Percentiles rank a stretch among this genome's conserved stretches.
These are phyloP conservation scores for Mycena indigotica DNA, from an alignment of 768 basidiomycete genomes.

Conservation along the genomic window DNA sequence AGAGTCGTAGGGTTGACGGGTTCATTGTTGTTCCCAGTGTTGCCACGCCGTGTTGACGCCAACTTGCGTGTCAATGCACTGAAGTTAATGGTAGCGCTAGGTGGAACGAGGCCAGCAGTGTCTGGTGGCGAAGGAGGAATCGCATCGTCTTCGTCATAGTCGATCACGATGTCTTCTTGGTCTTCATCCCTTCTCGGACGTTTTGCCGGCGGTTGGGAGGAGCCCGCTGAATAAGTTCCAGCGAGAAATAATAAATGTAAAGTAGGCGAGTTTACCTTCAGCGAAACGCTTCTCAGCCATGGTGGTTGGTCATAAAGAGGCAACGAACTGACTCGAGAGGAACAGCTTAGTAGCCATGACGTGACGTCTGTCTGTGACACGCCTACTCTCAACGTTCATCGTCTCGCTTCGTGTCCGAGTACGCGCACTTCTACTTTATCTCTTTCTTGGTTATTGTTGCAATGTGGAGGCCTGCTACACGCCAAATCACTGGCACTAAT, in stretches of 20 bases:
- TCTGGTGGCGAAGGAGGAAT: slow-evolving; percentile 58
- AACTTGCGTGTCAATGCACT: slow-evolving; percentile 81
- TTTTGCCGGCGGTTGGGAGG: slow-evolving; percentile 37
- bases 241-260: slow-evolving; percentile 50
- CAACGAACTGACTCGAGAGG: not conserved
- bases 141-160: slow-evolving; percentile 56
- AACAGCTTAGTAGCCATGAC: not conserved
- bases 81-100: slow-evolving; percentile 83
- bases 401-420: slow-evolving; percentile 25
- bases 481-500: slow-evolving; percentile 90
- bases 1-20: slow-evolving; percentile 53
- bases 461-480: slow-evolving; percentile 91
- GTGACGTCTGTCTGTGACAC: slow-evolving; percentile 12
- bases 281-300: slow-evolving; percentile 44
- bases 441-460: slow-evolving; percentile 37
- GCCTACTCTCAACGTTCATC: slow-evolving; percentile 36
- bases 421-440: slow-evolving; percentile 23
- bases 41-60: slow-evolving; percentile 58
- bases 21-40: slow-evolving; percentile 44
- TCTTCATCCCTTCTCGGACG: slow-evolving; percentile 49
- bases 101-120: slow-evolving; percentile 60
- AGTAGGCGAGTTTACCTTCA: slow-evolving; percentile 34
- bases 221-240: slow-evolving; percentile 31
- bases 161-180: slow-evolving; percentile 58
- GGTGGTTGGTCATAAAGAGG: not conserved